Conservation (phyloP, 2,329 filamentous ascomycete genomes). For the Phaeosphaeria sp. region DNA sequence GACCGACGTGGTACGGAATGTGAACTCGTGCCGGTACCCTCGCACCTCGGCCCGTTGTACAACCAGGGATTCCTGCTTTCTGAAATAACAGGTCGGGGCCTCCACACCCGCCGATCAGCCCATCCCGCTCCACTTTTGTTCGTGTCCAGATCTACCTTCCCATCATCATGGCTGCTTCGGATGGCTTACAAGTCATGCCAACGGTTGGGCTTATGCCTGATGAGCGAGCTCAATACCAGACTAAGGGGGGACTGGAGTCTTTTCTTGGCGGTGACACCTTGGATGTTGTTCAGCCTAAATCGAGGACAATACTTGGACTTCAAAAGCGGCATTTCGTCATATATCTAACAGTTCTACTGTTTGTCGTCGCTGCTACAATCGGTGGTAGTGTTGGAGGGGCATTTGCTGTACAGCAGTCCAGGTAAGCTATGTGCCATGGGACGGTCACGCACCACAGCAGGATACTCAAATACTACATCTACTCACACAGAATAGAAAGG, state of each 20-base stretch:
- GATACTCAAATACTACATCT: background rate
- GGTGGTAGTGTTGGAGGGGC: conserved; percentile 12
- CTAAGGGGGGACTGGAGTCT: background rate
- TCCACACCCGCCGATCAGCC: background rate
- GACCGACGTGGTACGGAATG: too few relatives aligned
- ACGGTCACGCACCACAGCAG: background rate
- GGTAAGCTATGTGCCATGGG: conserved; percentile 4
- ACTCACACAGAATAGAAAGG: background rate
- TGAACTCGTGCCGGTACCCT: too few relatives aligned
- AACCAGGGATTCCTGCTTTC: too few relatives aligned
- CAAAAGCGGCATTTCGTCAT: background rate
- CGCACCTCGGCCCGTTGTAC: too few relatives aligned
- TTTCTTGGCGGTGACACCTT: background rate
- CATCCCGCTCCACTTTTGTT: background rate
- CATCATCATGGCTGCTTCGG: background rate
- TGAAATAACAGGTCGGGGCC: too few relatives aligned
- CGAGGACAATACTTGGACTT: background rate
- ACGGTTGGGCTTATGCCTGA: background rate
- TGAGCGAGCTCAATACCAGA: background rate
- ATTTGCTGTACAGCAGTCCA: conserved; percentile 8
- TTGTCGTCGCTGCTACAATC: background rate
- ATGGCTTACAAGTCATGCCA: background rate
- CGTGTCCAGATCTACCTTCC: background rate
- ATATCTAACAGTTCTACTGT: background rate
- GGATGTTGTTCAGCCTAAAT: background rate